These are phyloP conservation scores for Novymonas esmeraldas DNA, from an alignment of 208 protist genomes.

Conservation along the genomic window DNA sequence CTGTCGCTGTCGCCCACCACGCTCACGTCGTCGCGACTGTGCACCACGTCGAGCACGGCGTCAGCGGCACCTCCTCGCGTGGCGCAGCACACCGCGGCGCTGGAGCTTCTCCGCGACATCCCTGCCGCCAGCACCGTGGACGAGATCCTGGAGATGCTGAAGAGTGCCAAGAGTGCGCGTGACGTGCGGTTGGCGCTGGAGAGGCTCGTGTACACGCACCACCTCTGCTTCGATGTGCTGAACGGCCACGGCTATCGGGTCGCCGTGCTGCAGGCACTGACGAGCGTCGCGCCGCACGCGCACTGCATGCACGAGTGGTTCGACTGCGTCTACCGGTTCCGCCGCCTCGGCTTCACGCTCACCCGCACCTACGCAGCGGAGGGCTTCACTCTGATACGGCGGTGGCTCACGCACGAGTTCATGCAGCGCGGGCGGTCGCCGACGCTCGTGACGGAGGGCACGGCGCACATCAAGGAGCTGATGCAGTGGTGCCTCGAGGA, in stretches of 20 bases:
- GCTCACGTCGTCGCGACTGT: conserved; percentile 4
- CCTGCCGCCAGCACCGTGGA: conserved; percentile 52
- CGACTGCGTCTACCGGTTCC: conserved; percentile 70
- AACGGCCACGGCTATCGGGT: conserved; percentile 90
- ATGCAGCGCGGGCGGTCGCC: conserved; percentile 65
- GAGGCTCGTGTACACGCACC: conserved; percentile 69
- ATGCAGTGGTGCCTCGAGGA: conserved; percentile 84
- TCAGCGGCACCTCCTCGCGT: conserved; percentile 14
- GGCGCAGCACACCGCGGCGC: conserved; percentile 31
- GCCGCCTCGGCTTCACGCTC: conserved; percentile 75
- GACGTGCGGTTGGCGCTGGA: conserved; percentile 82
- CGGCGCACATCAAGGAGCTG: conserved; percentile 70
- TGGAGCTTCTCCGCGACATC: conserved; percentile 47
- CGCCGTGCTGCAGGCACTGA: conserved; percentile 70
- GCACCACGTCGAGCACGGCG: conserved; percentile 3
- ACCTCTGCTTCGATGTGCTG: conserved; percentile 74
- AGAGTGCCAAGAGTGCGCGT: conserved; percentile 62
- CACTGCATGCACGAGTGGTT: conserved; percentile 78
- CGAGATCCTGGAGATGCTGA: conserved; percentile 63
- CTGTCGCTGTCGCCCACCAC: conserved; percentile 1
- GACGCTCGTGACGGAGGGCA: conserved; percentile 66
- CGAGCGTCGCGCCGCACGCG: conserved; percentile 50
- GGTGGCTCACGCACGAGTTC: conserved; percentile 74
- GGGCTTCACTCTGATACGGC: conserved; percentile 72
- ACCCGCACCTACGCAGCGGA: conserved; percentile 87